phyloP scores from a whole-genome alignment of 371 early-diverging fungal genomes.

The Syncephalastrum racemosum region DNA sequence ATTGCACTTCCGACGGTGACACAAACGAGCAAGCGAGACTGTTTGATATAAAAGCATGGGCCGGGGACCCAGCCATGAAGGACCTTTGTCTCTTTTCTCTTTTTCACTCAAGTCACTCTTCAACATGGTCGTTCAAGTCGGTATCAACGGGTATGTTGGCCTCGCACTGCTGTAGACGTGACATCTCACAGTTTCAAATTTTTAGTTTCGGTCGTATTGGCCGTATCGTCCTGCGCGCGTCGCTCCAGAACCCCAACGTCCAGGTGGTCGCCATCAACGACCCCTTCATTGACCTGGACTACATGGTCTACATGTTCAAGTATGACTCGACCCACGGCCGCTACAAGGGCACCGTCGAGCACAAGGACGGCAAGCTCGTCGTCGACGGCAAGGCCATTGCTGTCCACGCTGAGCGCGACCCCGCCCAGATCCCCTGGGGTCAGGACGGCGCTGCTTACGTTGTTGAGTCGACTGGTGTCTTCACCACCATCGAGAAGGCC shows the following conservation, averaged over 20 bases:
- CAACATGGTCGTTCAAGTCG: constrained; percentile 69
- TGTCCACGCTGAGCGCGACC: constrained; percentile 73
- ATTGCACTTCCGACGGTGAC: too few species aligned
- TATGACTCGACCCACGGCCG: constrained; percentile 98
- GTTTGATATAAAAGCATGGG: too few species aligned
- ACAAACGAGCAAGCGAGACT: too few species aligned
- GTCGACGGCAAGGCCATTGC: constrained; percentile 82
- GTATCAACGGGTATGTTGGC: constrained; percentile 91
- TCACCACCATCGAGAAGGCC: constrained; percentile 91
- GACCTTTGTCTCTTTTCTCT: constrained; percentile 6
- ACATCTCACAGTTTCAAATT: background rate
- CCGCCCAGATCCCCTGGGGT: constrained; percentile 94
- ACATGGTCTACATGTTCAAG: constrained; percentile 97
- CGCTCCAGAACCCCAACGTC: constrained; percentile 74
- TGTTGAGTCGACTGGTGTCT: constrained; percentile 99
- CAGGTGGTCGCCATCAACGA: constrained; percentile 97
- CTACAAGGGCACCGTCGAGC: constrained; percentile 75
- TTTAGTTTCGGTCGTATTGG: constrained; percentile 96
- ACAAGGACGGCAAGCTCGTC: constrained; percentile 81
- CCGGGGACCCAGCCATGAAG: too few species aligned
- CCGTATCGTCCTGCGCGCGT: constrained; percentile 95
- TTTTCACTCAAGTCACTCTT: constrained; percentile 10
- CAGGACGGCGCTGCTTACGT: constrained; percentile 88
- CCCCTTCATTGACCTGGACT: constrained; percentile 94
- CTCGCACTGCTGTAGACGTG: background rate